Base-by-base conservation (phyloP, 2,329 filamentous ascomycete genomes). In the Fusarium floridanum region DNA sequence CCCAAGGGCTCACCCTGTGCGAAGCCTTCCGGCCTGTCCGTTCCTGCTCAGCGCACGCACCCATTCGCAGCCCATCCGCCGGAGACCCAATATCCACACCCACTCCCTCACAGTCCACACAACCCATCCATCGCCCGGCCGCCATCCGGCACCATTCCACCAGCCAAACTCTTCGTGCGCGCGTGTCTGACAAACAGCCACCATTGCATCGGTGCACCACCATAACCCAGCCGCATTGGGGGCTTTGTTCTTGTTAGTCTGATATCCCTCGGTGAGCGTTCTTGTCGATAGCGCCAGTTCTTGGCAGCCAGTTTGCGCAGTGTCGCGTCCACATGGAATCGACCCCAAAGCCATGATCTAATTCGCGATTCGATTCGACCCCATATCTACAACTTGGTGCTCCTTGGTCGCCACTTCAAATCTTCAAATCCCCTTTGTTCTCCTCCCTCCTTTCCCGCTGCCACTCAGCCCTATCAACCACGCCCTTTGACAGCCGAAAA, bases 201-300 rank as follows among this genome's bases (percentile, higher is more conserved):
- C 70, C 60, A 64, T 61, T 67, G 41, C 53, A 59, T 48, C 53
- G 64, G 61, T 59, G 61, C 68, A 62, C 60, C 61, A 41, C 61
- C 61, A 39, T 56, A 41, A 48, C 32, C 60, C 63, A 62, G 56
- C 66, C 74, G 66, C 67, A 72, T 76, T 70, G 66, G 68, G 48
- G 74, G 61, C 45, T 64, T 61, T 36, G 62, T 71, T 64, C 60
- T 41, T 65, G 67, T 67, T 79, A 77, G 77, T 60, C 61, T 73
- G 60, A n/a, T 67, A 41, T 66, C 66, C 72, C 76, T 81, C 80
- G 80, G 80, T 81, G 80, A 81, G 68, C 77, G 70, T 81, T 81
- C 78, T 80, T 59, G 79, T 81, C 72, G 29, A 73, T 78, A 78
- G 78, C 75, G 73, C 70, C 56, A 65, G 43, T 55, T 66, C 66